phyloP scores from a whole-genome alignment of 2,329 filamentous ascomycete species.

The Chaetomiaceae sp. region DNA sequence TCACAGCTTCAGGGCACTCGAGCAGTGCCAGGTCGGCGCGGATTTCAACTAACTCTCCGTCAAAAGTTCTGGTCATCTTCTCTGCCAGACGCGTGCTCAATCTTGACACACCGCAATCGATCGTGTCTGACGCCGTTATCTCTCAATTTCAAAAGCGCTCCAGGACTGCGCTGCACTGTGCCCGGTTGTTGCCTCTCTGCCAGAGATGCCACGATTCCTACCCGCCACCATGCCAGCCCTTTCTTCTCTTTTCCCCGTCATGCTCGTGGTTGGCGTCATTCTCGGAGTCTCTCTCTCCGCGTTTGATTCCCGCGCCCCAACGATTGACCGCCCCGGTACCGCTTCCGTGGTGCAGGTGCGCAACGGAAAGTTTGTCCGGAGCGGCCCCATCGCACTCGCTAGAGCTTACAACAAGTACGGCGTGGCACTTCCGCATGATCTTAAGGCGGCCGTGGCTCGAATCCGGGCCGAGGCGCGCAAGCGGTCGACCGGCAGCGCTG shows the following conservation, averaged over 20 bases:
- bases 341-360: constrained; percentile 33
- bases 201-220: not conserved
- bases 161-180: too few relatives aligned
- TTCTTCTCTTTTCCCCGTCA: not conserved
- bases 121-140: too few relatives aligned
- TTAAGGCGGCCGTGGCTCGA: constrained; percentile 25
- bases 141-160: too few relatives aligned
- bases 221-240: not conserved
- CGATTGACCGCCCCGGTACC: constrained; percentile 8
- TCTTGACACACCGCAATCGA: too few relatives aligned
- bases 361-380: constrained; percentile 31
- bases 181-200: too few relatives aligned
- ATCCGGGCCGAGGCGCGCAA: constrained; percentile 7
- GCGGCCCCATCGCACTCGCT: constrained; percentile 32
- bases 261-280: constrained; percentile 2
- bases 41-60: too few relatives aligned
- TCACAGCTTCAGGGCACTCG: too few relatives aligned
- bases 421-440: constrained; percentile 28
- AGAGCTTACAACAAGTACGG: constrained; percentile 35
- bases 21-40: too few relatives aligned
- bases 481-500: constrained; percentile 26
- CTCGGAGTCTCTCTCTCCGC: constrained; percentile 4
- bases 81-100: too few relatives aligned
- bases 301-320: not conserved
- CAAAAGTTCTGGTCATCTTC: too few relatives aligned